Evolutionary conservation across 73 alveolate genomes (phyloP), one percentile per base, ranked within the genome.

Genomic region (Uronychia setigera): DNA sequence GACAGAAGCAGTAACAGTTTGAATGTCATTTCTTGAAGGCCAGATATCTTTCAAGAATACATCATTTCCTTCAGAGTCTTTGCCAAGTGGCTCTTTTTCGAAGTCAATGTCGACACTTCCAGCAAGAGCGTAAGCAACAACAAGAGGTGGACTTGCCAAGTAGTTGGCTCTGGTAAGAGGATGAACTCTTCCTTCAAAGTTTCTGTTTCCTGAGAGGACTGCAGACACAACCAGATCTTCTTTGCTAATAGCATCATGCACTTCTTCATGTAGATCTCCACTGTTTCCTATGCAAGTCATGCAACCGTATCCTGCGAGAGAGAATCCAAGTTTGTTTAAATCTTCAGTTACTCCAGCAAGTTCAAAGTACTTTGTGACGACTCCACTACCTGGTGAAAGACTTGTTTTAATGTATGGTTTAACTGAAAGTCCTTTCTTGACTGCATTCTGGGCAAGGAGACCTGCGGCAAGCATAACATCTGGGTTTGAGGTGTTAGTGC

Each of bases 381-480:
- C 97, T 76, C 94, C 95, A 25, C 96, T 84, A 30, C 98, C 99
- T 27, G 98, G 98, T 34, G 98, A 94, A 32, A 96, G 95, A 28
- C 97, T 87, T 59, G 99, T 96, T 77, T 96, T 95, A 60, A 96
- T 90, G 87, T 91, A 95, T 59, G 98, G 98, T 83, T 84, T 83
- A 29, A 95, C 95, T 30, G 67, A 34, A n/a, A 96, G 95, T 31
- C 99, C 99, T 74, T 86, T 90, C 86, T 79, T 88, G 30, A 93
- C 96, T 0, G 99, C 99, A 77, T 96, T 96, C 88, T 91, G 93
- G 74, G 98, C 98, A 26, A 96, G 85, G 76, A 96, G 89, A 27
- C 98, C 99, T 31, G 99, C 99, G 31, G 98, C 98, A 27, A 96
- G 83, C 98, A 96, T 95, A 34, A 95, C 98, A 67, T 93, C 98